Evolutionary conservation across 768 basidiomycete genomes (phyloP).

Genomic region (Leccinum obscurum): DNA sequence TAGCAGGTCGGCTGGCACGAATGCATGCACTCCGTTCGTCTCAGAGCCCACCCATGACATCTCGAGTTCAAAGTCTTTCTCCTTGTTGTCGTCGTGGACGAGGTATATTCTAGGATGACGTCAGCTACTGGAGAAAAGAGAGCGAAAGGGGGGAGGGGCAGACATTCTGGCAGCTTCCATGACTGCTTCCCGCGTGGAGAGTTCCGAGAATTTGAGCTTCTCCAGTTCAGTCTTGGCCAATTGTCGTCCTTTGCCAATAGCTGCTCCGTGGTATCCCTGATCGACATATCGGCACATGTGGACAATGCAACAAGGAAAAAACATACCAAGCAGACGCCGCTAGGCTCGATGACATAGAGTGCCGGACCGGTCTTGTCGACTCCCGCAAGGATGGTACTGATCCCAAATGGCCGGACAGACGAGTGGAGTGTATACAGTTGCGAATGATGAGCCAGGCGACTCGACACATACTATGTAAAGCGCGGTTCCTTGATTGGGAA

Average conservation of each 20-base stretch:
- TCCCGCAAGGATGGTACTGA: constrained; percentile 87
- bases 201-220: constrained; percentile 84
- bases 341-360: constrained; percentile 91
- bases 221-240: constrained; percentile 98
- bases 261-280: constrained; percentile 93
- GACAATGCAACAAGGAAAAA: background rate
- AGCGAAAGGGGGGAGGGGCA: constrained; percentile 29
- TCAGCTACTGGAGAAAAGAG: constrained; percentile 8
- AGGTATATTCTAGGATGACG: constrained; percentile 76
- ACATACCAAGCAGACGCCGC: constrained; percentile 86
- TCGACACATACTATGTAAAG: constrained; percentile 51
- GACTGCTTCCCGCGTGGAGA: constrained; percentile 84
- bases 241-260: constrained; percentile 98
- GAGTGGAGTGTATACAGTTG: constrained; percentile 98
- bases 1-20: constrained; percentile 82
- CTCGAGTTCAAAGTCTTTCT: constrained; percentile 98
- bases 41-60: constrained; percentile 95
- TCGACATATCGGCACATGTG: background rate
- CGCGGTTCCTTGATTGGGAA: background rate
- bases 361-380: constrained; percentile 87
- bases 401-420: constrained; percentile 95
- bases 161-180: constrained; percentile 95
- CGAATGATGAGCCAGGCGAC: constrained; percentile 84
- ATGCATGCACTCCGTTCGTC: constrained; percentile 73
- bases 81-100: constrained; percentile 96